Evolutionary conservation across 768 basidiomycete species (phyloP), one percentile per base, ranked within the genome.

Genomic region (Clitopilus passeckerianus): DNA sequence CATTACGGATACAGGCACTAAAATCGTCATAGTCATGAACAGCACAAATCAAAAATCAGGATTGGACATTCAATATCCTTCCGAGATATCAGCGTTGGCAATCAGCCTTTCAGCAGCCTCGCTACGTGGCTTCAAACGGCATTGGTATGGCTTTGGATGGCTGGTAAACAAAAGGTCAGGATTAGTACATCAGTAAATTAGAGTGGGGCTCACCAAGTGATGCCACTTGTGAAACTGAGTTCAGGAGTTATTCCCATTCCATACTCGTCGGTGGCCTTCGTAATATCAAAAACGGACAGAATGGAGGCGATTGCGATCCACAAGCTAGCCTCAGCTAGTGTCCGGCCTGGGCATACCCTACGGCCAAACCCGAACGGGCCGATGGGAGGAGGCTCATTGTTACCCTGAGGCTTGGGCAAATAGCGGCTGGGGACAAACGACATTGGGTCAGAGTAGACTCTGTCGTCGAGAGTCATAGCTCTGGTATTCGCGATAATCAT

Each of bases 361-460:
- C 63, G 63, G 8, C 70, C 70, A 53, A 64, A 69, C 3, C 70
- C 70, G 44, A 67, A 71, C 5, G 62, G 34, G 23, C 27, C 63
- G 24, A 18, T 56, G 12, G 41, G 58, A 41, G 22, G 37, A 37
- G 37, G 59, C 41, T 55, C 65, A 15, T 53, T 62, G 34, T 50
- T 61, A 20, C 58, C 61, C 7, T 35, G 57, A 34, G 57, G 63
- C 34, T 34, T 61, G 54, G 58, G 59, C 6, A 77, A 61, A 52
- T 73, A 81, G n/a, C 80, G 70, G n/a, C 74, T 74, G 7, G 79
- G 81, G 0, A 62, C 62, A 64, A 80, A 82, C 9, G 66, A 63
- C 5, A 70, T 63, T 5, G 80, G 76, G 34, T 77, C 64, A 8
- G 72, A 64, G 57, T 77, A 83, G 6, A 70, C 64, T 23, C 63